Evolutionary conservation across 73 alveolate species (phyloP).

Genomic region (Blepharisma stoltei): DNA sequence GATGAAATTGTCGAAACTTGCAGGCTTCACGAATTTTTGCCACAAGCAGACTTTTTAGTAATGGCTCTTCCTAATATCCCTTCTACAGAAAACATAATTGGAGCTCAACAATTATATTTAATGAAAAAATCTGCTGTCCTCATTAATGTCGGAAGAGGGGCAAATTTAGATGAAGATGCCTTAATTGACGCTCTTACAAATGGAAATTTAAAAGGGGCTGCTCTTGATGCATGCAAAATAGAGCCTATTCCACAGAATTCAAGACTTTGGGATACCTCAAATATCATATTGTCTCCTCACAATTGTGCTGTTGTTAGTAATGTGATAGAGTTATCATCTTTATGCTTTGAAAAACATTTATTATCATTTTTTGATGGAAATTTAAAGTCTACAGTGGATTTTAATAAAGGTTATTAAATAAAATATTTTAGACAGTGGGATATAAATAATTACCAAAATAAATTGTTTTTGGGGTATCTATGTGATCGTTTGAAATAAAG

Average conservation of each 20-base stretch:
- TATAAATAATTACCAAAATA: too few relatives aligned
- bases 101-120: not conserved
- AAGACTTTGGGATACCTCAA: not conserved
- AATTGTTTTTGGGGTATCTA: too few relatives aligned
- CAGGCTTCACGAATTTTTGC: not conserved
- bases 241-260: not conserved
- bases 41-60: not conserved
- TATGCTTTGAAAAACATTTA: too few relatives aligned
- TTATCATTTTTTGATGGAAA: too few relatives aligned
- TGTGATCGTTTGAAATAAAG: too few relatives aligned
- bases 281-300: not conserved
- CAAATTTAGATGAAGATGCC: not conserved
- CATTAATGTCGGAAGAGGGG: not conserved
- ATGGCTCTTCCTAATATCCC: not conserved
- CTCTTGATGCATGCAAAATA: not conserved
- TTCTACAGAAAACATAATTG: not conserved
- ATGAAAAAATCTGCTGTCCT: not conserved
- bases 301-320: not conserved
- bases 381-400: too few relatives aligned
- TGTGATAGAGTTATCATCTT: too few relatives aligned
- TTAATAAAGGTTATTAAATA: too few relatives aligned
- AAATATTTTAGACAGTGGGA: too few relatives aligned
- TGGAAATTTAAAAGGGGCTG: constrained; percentile 5
- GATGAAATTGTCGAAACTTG: not conserved
- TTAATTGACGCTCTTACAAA: not conserved